A percentile compares a stretch with the other conserved stretches of the same genome.
Conservation (phyloP, 805 yeast species). For the Myxozyma lipomycoides region DNA sequence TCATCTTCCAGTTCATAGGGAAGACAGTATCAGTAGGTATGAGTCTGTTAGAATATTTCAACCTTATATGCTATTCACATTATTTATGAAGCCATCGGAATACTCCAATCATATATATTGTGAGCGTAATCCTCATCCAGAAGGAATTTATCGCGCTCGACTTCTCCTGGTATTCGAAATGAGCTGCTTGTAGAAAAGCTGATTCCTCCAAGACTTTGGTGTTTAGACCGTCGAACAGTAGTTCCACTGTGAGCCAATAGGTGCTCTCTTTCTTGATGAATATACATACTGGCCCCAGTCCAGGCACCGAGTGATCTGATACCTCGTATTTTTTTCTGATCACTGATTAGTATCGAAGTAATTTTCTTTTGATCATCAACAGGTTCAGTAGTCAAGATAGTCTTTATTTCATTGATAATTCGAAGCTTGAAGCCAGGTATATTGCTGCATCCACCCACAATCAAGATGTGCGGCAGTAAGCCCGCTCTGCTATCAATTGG, state of each 20-base stretch:
- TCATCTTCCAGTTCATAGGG: too few species aligned
- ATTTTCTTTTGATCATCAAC: background rate
- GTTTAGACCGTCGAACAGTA: background rate
- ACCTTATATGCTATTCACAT: background rate
- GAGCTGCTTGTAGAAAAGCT: conserved; percentile 5
- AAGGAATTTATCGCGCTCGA: conserved; percentile 20
- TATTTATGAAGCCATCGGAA: conserved; percentile 28
- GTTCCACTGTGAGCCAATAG: background rate
- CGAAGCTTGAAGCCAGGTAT: conserved; percentile 20
- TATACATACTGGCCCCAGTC: conserved; percentile 26
- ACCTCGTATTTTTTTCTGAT: background rate
- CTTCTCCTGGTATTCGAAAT: conserved; percentile 22
- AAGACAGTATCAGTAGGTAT: too few species aligned
- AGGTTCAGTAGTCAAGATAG: background rate
- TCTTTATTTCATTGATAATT: conserved; percentile 9
- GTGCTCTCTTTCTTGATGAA: conserved; percentile 17
- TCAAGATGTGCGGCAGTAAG: conserved; percentile 7
- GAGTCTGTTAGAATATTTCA: too few species aligned
- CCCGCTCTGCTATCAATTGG: conserved; percentile 12
- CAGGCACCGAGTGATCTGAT: conserved; percentile 22
- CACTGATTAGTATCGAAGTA: background rate
- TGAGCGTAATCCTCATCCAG: conserved; percentile 7
- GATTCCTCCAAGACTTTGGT: background rate
- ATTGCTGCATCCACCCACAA: conserved; percentile 11
- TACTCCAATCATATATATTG: conserved; percentile 18